A percentile compares a stretch with the other conserved stretches of the same genome.
Conservation (phyloP, 2,329 filamentous ascomycete genomes). For the Paecilomyces variotii region DNA sequence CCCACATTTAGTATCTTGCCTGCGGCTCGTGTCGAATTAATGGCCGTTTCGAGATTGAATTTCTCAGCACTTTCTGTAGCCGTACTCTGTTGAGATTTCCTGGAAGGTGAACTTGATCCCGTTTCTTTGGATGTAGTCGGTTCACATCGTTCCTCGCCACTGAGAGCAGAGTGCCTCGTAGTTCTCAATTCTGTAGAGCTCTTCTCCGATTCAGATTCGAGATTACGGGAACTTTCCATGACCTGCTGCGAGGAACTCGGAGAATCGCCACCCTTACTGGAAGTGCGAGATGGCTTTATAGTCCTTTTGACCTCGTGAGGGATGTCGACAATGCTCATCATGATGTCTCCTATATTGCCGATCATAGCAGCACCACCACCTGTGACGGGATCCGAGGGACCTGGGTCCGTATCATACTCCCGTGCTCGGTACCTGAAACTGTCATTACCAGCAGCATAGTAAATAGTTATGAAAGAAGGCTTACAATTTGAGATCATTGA, state of each 20-base stretch:
- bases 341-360: constrained; percentile 72
- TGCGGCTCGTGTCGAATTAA: constrained; percentile 60
- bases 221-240: neutral
- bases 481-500: constrained; percentile 66
- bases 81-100: neutral
- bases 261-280: neutral
- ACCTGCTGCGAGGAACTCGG: neutral
- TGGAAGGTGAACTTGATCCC: neutral
- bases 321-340: constrained; percentile 73
- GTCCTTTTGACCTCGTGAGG: constrained; percentile 30
- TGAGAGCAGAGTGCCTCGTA: neutral
- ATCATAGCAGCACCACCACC: constrained; percentile 69
- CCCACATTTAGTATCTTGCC: constrained; percentile 66
- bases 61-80: constrained; percentile 7
- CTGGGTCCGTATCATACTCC: constrained; percentile 71
- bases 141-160: neutral
- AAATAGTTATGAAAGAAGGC: constrained; percentile 13
- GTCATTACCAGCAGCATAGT: constrained; percentile 23
- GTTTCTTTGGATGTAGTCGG: no score
- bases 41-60: constrained; percentile 47
- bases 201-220: neutral
- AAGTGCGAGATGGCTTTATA: neutral
- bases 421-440: constrained; percentile 40
- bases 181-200: neutral
- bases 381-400: constrained; percentile 71